These are phyloP conservation scores for Pythium chondricola DNA, from an alignment of 352 stramenopile genomes.

Conservation along the genomic window DNA sequence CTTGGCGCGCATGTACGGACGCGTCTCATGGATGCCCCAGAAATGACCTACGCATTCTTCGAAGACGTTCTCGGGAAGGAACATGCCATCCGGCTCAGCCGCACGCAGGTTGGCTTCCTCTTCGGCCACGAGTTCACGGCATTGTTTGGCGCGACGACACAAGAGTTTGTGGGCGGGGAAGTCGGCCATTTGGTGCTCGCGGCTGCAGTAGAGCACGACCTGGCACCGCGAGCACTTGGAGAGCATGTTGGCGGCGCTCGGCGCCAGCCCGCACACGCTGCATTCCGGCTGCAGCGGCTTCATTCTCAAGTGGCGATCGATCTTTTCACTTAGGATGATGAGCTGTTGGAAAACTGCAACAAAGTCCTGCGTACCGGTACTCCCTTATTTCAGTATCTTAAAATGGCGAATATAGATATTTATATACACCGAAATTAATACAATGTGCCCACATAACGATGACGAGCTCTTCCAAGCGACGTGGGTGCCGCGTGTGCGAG, in stretches of 20 bases:
- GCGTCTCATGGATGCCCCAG: conserved; percentile 11
- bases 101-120: conserved; percentile 4
- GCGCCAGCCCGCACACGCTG: not conserved
- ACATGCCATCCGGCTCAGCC: not conserved
- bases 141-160: not conserved
- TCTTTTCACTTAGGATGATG: too few relatives aligned
- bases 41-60: conserved; percentile 8
- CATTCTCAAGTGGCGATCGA: too few relatives aligned
- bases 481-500: conserved; percentile 1
- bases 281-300: not conserved
- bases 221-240: conserved; percentile 8
- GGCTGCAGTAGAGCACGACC: conserved; percentile 8
- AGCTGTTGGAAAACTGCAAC: too few relatives aligned
- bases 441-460: too few relatives aligned
- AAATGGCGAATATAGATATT: too few relatives aligned
- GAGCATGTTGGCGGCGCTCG: not conserved
- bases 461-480: not conserved
- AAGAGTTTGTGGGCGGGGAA: conserved; percentile 6
- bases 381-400: too few relatives aligned
- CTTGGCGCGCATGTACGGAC: conserved; percentile 17
- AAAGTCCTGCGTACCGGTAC: too few relatives aligned
- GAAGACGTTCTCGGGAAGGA: conserved; percentile 9
- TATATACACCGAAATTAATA: too few relatives aligned
- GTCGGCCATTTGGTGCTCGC: conserved; percentile 8
- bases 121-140: not conserved